Base-by-base conservation (phyloP, 768 basidiomycete species). In the Neoboletus subvelutipes region DNA sequence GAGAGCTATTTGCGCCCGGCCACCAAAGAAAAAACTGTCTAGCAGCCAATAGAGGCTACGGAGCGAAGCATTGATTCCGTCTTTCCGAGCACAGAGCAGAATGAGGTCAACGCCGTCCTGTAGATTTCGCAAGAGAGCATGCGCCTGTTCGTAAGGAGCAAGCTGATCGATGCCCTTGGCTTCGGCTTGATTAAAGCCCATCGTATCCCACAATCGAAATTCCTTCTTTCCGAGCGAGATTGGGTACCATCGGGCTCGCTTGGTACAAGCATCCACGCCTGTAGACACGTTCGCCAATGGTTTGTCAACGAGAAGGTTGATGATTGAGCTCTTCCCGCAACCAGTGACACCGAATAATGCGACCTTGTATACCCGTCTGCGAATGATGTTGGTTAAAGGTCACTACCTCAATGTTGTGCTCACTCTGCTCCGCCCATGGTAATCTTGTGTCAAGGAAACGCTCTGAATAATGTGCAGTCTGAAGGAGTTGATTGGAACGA, bases 21-120 rank as follows among this genome's bases (percentile, higher is more conserved):
- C 59, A 13, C 61, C 62, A 50, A 77, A 78, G 50, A 80, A 72
- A 43, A 78, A 68, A 33, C 74, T 67, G 33, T 68, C 57, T 60
- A 78, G 67, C 10, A 78, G 50, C 57, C 64, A 66, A 62, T 75
- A 78, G 52, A 78, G 77, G 42, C 66, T 69, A 24, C 68, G 61
- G 20, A 71, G 63, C 4, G 71, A 63, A 10, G 71, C 71, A 28
- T 63, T 75, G 66, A 77, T 69, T n/a, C 71, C 64, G 3, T 75
- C 74, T 22, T 65, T 73, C n/a, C 74, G 71, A 56, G 77, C 67
- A 50, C 72, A 72, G 53, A 72, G 77, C 3, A 79, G 60, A 33
- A 80, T 63, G 24, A 80, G 72, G 56, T 68, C 73, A 24, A 80
- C 65, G 5, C 79, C 77, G 5, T 60, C 56, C 26, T 64, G 57